Percentiles rank a stretch among this genome's conserved stretches.
Evolutionary conservation across 1,284 basidiomycete species (phyloP).

Genomic region (Hypsizygus ulmarius): DNA sequence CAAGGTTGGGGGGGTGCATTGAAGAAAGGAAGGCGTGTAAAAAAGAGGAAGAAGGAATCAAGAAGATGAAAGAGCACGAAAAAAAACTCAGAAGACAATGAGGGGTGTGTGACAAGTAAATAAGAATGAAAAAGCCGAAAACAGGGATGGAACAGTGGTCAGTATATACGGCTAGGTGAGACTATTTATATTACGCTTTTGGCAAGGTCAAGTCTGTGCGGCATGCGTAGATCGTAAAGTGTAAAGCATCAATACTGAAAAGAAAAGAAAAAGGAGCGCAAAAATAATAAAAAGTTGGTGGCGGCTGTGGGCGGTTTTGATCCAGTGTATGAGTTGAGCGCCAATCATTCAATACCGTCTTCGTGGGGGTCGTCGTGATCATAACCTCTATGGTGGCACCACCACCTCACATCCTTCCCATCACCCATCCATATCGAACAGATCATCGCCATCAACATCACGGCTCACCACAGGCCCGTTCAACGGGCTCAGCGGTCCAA

Average conservation of each 20-base stretch:
- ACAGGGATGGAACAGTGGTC: too few relatives aligned
- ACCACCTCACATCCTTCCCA: too few relatives aligned
- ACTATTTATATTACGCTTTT: too few relatives aligned
- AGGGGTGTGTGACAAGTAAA: too few relatives aligned
- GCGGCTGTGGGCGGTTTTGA: too few relatives aligned
- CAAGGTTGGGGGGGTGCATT: too few relatives aligned
- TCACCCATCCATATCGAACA: conserved; percentile 64
- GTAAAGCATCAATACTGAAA: neutral
- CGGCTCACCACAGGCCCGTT: conserved; percentile 54
- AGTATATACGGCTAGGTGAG: too few relatives aligned
- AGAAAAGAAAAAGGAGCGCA: neutral
- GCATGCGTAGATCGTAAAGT: neutral
- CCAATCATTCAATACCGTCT: too few relatives aligned
- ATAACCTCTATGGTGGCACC: too few relatives aligned
- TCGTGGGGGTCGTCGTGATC: too few relatives aligned
- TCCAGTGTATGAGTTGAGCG: too few relatives aligned
- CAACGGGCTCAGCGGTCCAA: conserved; percentile 47
- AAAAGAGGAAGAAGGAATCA: neutral
- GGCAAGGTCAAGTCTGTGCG: neutral
- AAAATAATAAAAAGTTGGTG: neutral
- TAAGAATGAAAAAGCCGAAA: too few relatives aligned
- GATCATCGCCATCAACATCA: conserved; percentile 58
- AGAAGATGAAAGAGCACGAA: neutral
- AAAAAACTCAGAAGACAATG: neutral
- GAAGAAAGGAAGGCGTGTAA: neutral